These are phyloP conservation scores for Alternaria rosae DNA, from an alignment of 2,329 filamentous ascomycete species.

Conservation along the genomic window DNA sequence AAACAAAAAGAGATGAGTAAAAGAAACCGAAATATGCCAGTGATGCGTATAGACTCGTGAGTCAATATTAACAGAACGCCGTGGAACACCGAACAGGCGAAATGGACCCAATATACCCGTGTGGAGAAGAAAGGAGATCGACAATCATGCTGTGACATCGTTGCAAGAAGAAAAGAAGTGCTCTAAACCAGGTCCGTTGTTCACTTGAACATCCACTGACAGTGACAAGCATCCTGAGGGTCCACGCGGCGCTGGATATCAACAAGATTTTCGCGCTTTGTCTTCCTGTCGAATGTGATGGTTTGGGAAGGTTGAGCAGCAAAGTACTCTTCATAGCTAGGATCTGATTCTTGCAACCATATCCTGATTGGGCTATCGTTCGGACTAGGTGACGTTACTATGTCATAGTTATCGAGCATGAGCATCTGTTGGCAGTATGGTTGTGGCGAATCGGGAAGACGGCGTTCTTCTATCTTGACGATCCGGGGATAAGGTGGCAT, in stretches of 20 bases:
- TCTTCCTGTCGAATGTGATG: conserved; percentile 10
- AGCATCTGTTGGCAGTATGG: conserved; percentile 73
- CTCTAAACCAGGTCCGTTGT: conserved; percentile 1
- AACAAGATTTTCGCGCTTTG: conserved; percentile 19
- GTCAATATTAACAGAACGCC: conserved; percentile 8
- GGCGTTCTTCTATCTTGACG: conserved; percentile 72
- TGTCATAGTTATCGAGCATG: conserved; percentile 60
- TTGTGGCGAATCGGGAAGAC: conserved; percentile 56
- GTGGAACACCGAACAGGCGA: conserved; percentile 11
- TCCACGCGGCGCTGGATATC: conserved; percentile 32
- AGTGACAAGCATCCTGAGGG: conserved; percentile 46
- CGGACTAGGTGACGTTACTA: conserved; percentile 47
- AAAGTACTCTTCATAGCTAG: conserved; percentile 40
- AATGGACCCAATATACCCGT: conserved; percentile 8
- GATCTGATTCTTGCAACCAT: conserved; percentile 52
- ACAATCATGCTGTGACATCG: not conserved
- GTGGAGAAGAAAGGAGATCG: not conserved
- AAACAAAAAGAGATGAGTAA: conserved; percentile 10
- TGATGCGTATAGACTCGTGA: conserved; percentile 17
- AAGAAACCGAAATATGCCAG: conserved; percentile 17
- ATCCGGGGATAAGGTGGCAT: conserved; percentile 61
- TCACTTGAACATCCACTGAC: conserved; percentile 51
- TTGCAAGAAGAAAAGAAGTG: not conserved
- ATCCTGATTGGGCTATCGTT: conserved; percentile 49
- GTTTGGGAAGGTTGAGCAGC: conserved; percentile 15